Evolutionary conservation across 2,329 filamentous ascomycete species (phyloP), one percentile per base, ranked within the genome.

Genomic region (Fusarium duplospermum): DNA sequence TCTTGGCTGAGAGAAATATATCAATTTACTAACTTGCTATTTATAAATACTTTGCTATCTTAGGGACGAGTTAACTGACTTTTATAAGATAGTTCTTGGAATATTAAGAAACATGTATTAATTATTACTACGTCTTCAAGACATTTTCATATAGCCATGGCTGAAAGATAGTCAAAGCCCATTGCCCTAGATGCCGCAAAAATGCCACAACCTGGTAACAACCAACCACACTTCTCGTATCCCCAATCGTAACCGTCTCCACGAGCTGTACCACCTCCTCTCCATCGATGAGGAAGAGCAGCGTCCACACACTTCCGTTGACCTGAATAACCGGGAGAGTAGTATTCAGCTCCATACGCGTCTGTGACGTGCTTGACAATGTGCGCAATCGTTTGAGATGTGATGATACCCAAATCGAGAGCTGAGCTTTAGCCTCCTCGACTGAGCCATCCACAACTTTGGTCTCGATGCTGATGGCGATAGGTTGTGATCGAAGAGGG

Each of bases 381-480:
- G 16, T 16, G 24, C 60, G 65, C 40, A 67, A 31, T 2, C 65
- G 42, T 52, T 67, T 60, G 33, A 67, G 60, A 27, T 67, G 59
- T 4, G 65, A 59, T 5, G 60, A 54, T 9, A 24, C 60, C 65
- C 65, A 67, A 6, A 63, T 38, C 16, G 33, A 38, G 18, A 67
- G 42, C 33, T 63, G 65, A 4, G 60, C 59, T 42, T 60, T 63
- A 6, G 22, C 54, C 14, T 64, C 60, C 11, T 67, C 22, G 3
- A 11, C 27, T n/a, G 35, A 60, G 2, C 60, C 60, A 14, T 11
- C 65, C 1, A 16, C 31, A 5, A 33, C 33, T 33, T 67, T 67
- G 10, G 54, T 67, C 42, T 63, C 60, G 24, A 67, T 63, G 60
- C 65, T 67, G 16, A 67, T 36, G 40, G 65, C 65, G n/a, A 67